Base-by-base conservation (phyloP, 2,329 filamentous ascomycete genomes). In the Talaromyces amestolkiae region DNA sequence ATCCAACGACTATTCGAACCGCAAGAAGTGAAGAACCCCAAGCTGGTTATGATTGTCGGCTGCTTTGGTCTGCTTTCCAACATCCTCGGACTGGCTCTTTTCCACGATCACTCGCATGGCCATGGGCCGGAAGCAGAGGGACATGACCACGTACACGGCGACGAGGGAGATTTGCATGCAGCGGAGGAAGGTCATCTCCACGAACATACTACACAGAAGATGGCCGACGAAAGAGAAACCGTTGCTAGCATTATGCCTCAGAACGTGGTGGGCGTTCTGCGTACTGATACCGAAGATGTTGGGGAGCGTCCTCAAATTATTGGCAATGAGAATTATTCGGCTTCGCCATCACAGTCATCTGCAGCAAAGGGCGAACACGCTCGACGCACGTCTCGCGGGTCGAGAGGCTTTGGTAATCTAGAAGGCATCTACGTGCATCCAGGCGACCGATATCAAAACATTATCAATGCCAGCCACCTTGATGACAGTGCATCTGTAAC, bases 1-100 rank as follows among this genome's bases (percentile, higher is more conserved):
- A 86, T 97, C 67, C 92, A 93, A 72, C 90, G 95, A 74, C 91
- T 99, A 71, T 85, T 98, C 74, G 92, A 98, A 73, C 93, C 93
- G 8, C 93, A 94, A 72, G 88, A 91, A 75, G 93, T 99, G 73
- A 84, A 84, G 60, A 92, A 96, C 73, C 93, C 95, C 1, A 86
- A 90, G 72, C 84, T 99, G 43, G 93, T 99, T 70, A 87, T 97
- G 66, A 89, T 95, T 68, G 95, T 99, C 61, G 95, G 95, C 47
- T 93, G 86, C 68, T 85, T 92, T 66, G 95, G 95, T 61, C 85
- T 99, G 15, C 84, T 88, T 8, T 97, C 93, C 37, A 99, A 99
- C 74, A 85, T 98, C 22, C 81, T 94, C 58, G 95, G 95, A 2
- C 89, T 99, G 68, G 86, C 94, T 65, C 87, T 99, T 37, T 92